Evolutionary conservation across 1,284 basidiomycete genomes (phyloP).

Genomic region (Pulveroboletus sp.): DNA sequence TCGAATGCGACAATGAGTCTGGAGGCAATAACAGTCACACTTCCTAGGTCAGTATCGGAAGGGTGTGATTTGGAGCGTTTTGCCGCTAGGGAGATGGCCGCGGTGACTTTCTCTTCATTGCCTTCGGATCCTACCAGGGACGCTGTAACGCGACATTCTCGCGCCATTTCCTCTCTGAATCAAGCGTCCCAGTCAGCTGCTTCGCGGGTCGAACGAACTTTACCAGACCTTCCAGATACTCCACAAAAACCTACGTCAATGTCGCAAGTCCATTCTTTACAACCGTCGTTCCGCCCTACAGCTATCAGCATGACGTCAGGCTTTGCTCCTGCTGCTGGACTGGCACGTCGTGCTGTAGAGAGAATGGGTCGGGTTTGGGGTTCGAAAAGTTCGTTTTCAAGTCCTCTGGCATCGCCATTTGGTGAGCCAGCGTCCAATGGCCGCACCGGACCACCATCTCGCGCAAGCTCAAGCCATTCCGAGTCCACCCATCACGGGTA

Average conservation of each 20-base stretch:
- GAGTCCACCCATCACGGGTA: conserved; percentile 18
- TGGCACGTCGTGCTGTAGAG: conserved; percentile 76
- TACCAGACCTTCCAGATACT: conserved; percentile 37
- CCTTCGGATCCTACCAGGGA: conserved; percentile 18
- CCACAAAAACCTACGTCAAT: conserved; percentile 30
- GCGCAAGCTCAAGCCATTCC: conserved; percentile 40
- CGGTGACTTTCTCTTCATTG: conserved; percentile 24
- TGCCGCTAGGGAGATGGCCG: conserved; percentile 18
- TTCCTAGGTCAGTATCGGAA: conserved; percentile 34
- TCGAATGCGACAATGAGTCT: conserved; percentile 36
- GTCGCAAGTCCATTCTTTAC: conserved; percentile 15
- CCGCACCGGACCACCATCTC: conserved; percentile 35
- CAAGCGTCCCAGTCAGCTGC: conserved; percentile 6
- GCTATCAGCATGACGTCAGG: conserved; percentile 70
- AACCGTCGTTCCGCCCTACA: conserved; percentile 53
- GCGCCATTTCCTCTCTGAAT: conserved; percentile 17
- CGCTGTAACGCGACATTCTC: conserved; percentile 16
- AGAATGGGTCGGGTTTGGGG: conserved; percentile 68
- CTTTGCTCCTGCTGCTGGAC: conserved; percentile 65
- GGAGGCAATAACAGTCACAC: conserved; percentile 34
- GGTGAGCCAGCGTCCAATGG: conserved; percentile 33
- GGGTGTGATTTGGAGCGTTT: conserved; percentile 30
- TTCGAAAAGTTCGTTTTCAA: conserved; percentile 47
- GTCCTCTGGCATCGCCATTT: conserved; percentile 43
- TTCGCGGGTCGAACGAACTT: conserved; percentile 28